These are phyloP conservation scores for Themeda triandra DNA, from an alignment of 176 grass and related monocot species.

Conservation along the genomic window DNA sequence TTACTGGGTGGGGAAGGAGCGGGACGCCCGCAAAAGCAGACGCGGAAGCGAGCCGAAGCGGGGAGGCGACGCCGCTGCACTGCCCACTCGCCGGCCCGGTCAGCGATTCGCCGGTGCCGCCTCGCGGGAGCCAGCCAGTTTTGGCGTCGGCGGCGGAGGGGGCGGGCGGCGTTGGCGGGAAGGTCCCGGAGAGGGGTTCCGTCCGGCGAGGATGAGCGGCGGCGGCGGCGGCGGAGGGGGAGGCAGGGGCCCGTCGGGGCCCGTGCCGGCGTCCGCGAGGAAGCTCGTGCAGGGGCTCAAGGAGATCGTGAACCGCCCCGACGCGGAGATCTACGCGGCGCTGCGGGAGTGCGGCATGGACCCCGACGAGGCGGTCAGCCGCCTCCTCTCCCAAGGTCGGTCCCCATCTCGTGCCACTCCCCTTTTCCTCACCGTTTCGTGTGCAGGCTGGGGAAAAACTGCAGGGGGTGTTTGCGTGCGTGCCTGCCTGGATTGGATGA, in stretches of 20 bases:
- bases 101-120: conserved; percentile 16
- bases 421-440: not conserved
- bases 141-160: conserved; percentile 4
- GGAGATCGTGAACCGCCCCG: conserved; percentile 95
- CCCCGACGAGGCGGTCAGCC: conserved; percentile 83
- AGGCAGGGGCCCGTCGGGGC: conserved; percentile 11
- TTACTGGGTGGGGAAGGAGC: conserved; percentile 12
- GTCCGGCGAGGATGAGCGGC: conserved; percentile 46
- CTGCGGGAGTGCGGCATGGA: conserved; percentile 96
- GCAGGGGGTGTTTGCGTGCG: too few relatives aligned
- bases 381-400: conserved; percentile 86
- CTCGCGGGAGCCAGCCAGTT: conserved; percentile 12
- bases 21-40: not conserved
- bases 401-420: not conserved
- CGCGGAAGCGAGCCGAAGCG: conserved; percentile 26
- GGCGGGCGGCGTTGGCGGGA: conserved; percentile 5
- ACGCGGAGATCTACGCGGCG: conserved; percentile 95
- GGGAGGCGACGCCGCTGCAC: conserved; percentile 13
- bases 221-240: not conserved
- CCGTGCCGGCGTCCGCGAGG: conserved; percentile 69
- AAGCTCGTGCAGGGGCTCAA: conserved; percentile 89
- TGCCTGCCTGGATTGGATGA: conserved; percentile 17
- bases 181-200: conserved; percentile 24
- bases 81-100: not conserved
- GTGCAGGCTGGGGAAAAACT: not conserved